Conservation (phyloP, 371 early-diverging fungal genomes). For the Parasitella parasitica region DNA sequence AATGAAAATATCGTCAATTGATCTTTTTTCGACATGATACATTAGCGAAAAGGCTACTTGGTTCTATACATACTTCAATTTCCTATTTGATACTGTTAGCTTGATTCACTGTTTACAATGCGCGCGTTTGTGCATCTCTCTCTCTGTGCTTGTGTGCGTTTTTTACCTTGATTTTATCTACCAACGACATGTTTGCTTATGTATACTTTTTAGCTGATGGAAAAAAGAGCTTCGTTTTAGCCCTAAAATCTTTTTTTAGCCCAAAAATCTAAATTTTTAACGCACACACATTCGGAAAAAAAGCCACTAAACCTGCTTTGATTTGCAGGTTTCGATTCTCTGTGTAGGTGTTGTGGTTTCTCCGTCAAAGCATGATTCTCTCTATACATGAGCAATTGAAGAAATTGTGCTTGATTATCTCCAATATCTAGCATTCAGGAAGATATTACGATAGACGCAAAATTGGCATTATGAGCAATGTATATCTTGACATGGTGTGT, state of each 20-base stretch:
- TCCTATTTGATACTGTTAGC: slow-evolving; percentile 31
- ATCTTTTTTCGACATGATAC: background rate
- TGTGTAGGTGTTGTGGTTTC: too few relatives aligned
- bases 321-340: too few relatives aligned
- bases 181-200: slow-evolving; percentile 14
- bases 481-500: too few relatives aligned
- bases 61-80: slow-evolving; percentile 57
- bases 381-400: too few relatives aligned
- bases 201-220: background rate
- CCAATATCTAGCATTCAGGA: too few relatives aligned
- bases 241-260: slow-evolving; percentile 6
- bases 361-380: too few relatives aligned
- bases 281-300: background rate
- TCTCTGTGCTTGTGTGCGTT: too few relatives aligned
- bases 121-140: background rate
- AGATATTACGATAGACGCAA: too few relatives aligned
- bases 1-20: background rate
- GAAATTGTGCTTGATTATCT: too few relatives aligned
- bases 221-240: background rate
- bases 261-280: background rate
- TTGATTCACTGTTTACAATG: background rate
- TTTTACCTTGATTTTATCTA: slow-evolving; percentile 38
- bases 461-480: too few relatives aligned
- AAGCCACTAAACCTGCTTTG: background rate
- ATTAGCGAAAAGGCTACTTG: background rate